These are phyloP conservation scores for Ogataea pilisensis DNA, from an alignment of 805 yeast genomes.

Conservation along the genomic window DNA sequence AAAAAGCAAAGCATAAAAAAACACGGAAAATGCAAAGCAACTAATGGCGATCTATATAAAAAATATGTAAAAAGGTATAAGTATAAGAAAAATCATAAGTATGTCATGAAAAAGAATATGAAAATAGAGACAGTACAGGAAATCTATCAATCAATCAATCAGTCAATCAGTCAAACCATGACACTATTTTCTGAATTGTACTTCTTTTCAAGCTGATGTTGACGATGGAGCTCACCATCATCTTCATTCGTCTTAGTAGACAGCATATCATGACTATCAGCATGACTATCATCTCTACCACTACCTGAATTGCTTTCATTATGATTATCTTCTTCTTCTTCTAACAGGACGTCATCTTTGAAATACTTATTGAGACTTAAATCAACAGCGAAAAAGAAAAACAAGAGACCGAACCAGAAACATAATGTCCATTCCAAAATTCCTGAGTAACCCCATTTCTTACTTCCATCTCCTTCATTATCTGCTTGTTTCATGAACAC, in stretches of 20 bases:
- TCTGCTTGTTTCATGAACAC: conserved; percentile 21
- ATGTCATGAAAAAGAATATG: neutral
- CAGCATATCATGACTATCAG: neutral
- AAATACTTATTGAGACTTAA: conserved; percentile 31
- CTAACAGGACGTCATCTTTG: conserved; percentile 10
- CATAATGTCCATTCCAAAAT: conserved; percentile 82
- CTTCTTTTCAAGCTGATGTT: too few species aligned
- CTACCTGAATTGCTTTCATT: too few species aligned
- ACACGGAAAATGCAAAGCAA: too few species aligned
- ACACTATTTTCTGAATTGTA: neutral
- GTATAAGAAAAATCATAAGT: too few species aligned
- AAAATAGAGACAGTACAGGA: neutral
- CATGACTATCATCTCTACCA: conserved; percentile 1
- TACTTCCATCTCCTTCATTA: conserved; percentile 24
- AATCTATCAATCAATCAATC: neutral
- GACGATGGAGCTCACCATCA: too few species aligned
- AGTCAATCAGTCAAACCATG: neutral
- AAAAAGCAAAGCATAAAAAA: too few species aligned
- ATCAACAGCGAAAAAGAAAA: conserved; percentile 63
- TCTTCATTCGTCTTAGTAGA: neutral
- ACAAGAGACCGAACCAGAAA: conserved; percentile 76
- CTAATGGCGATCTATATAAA: too few species aligned
- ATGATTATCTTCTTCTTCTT: conserved; percentile 3
- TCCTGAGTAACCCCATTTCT: conserved; percentile 49
- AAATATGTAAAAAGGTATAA: too few species aligned